phyloP scores from a whole-genome alignment of 2,329 filamentous ascomycete genomes.

The Coccinonectria pachysandricola region DNA sequence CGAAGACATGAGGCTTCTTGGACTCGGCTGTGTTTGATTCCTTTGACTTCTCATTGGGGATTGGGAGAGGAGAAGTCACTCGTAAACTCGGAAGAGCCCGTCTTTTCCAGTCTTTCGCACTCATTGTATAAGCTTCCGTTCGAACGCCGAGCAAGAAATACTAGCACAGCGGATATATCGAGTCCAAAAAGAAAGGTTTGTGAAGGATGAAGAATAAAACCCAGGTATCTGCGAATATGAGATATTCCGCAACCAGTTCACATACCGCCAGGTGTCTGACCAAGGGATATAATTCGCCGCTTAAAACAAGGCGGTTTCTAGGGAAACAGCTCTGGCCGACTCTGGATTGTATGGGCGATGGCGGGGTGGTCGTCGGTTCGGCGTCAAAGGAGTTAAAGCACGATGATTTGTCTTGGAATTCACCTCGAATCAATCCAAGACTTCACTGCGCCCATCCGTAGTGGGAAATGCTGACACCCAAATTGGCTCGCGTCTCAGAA shows the following conservation, averaged over 20 bases:
- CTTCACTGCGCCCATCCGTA: slow-evolving; percentile 12
- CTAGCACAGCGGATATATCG: too few relatives aligned
- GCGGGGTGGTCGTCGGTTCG: slow-evolving; percentile 7
- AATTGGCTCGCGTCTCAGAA: slow-evolving; percentile 3
- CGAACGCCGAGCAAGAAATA: too few relatives aligned
- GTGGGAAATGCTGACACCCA: slow-evolving; percentile 7
- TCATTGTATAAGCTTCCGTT: too few relatives aligned
- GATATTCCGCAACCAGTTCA: too few relatives aligned
- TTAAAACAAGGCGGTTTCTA: too few relatives aligned
- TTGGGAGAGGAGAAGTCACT: slow-evolving; percentile 13
- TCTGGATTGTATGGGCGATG: too few relatives aligned
- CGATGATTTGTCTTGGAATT: slow-evolving; percentile 14
- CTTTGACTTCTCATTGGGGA: slow-evolving; percentile 10
- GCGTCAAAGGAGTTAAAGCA: slow-evolving; percentile 17
- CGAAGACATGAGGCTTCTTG: slow-evolving; percentile 26
- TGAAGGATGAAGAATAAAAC: too few relatives aligned
- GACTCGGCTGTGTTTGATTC: slow-evolving; percentile 17
- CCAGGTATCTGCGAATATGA: too few relatives aligned
- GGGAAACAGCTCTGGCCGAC: too few relatives aligned
- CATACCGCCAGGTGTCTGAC: too few relatives aligned
- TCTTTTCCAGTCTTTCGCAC: slow-evolving; percentile 25
- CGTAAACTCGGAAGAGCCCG: slow-evolving; percentile 22
- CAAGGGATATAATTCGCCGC: too few relatives aligned
- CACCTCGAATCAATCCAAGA: slow-evolving; percentile 8
- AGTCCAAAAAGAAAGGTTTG: too few relatives aligned